Evolutionary conservation across 2,329 filamentous ascomycete species (phyloP), one percentile per base, ranked within the genome.

Genomic region (Rhynchosporium agropyri): DNA sequence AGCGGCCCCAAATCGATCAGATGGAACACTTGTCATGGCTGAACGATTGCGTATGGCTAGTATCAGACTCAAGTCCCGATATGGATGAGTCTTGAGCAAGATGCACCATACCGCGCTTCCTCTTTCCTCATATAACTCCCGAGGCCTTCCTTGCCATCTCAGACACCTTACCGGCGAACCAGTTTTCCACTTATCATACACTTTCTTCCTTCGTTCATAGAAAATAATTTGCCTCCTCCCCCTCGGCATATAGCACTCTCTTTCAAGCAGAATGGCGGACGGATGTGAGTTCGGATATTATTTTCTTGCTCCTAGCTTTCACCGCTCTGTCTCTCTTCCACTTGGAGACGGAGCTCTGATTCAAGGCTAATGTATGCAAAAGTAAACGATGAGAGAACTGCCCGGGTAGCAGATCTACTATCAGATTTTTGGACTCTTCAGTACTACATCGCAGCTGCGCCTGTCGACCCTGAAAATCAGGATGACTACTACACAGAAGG

Each of bases 401-500:
- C 77, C 60, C 83, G 86, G 68, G 85, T 88, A 71, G 85, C 83
- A 74, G 82, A 88, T 68, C 76, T 88, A 55, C 80, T 88, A 46
- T 77, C 80, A 65, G 85, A 88, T 73, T 88, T 89, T 74, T 82
- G 81, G 65, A 82, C 77, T 49, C 78, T 88, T 31, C 86, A 88
- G 73, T 84, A 84, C 74, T 84, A 82, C 73, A 88, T 89, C 71
- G 82, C 85, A 40, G 79, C 80, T 9, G 82, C 78, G 7, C 83
- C 83, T 12, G 79, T 79, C 60, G 79, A 84, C n/a, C 84, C 86
- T 7, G 70, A 75, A 3, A 76, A 85, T 74, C 76, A 78, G 62
- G 80, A 83, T 59, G 86, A 88, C 71, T 85, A 86, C 71, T 83
- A 85, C 74, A 85, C 84, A 12, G 84, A 87, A 66, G 86, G 85